Percentiles rank a stretch among this genome's conserved stretches.
These are phyloP conservation scores for Yamadazyma philogaea DNA, from an alignment of 805 yeast genomes.

Conservation along the genomic window DNA sequence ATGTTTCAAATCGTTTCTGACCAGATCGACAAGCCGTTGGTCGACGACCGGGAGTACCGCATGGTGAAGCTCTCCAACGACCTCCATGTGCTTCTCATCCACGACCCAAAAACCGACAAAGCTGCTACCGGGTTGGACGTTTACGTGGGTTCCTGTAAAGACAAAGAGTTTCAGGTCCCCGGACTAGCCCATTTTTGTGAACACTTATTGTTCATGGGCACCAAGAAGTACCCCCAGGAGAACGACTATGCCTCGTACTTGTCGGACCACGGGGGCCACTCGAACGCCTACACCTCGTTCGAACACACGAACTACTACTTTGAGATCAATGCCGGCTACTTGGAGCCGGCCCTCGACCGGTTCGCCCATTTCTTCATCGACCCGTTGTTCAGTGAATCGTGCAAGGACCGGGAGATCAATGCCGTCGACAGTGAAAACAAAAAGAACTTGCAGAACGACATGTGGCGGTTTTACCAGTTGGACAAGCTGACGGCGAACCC, in stretches of 20 bases:
- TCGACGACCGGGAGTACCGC: slow-evolving; percentile 77
- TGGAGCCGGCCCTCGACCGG: slow-evolving; percentile 87
- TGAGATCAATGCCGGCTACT: slow-evolving; percentile 70
- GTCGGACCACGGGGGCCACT: slow-evolving; percentile 80
- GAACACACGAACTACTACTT: slow-evolving; percentile 89
- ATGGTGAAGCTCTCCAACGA: slow-evolving; percentile 54
- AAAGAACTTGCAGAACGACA: slow-evolving; percentile 85
- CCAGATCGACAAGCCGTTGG: slow-evolving; percentile 43
- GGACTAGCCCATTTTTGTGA: slow-evolving; percentile 76
- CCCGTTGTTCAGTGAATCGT: slow-evolving; percentile 69
- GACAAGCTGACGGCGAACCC: slow-evolving; percentile 72
- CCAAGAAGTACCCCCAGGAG: slow-evolving; percentile 70
- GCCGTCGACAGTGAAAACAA: slow-evolving; percentile 97
- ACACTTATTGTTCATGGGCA: slow-evolving; percentile 74
- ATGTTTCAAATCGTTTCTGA: slow-evolving; percentile 26
- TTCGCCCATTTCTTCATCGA: slow-evolving; percentile 88
- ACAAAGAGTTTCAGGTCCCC: slow-evolving; percentile 53
- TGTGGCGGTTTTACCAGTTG: slow-evolving; percentile 84
- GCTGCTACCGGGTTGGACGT: slow-evolving; percentile 80
- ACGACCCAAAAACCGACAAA: slow-evolving; percentile 68
- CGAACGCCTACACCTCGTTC: slow-evolving; percentile 89
- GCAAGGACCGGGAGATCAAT: slow-evolving; percentile 87
- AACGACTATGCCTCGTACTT: slow-evolving; percentile 72
- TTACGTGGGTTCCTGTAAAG: slow-evolving; percentile 72
- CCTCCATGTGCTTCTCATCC: slow-evolving; percentile 58